Percentiles rank a stretch among this genome's conserved stretches.
These are phyloP conservation scores for Mollisia scopiformis DNA, from an alignment of 2,329 filamentous ascomycete species.

Conservation along the genomic window DNA sequence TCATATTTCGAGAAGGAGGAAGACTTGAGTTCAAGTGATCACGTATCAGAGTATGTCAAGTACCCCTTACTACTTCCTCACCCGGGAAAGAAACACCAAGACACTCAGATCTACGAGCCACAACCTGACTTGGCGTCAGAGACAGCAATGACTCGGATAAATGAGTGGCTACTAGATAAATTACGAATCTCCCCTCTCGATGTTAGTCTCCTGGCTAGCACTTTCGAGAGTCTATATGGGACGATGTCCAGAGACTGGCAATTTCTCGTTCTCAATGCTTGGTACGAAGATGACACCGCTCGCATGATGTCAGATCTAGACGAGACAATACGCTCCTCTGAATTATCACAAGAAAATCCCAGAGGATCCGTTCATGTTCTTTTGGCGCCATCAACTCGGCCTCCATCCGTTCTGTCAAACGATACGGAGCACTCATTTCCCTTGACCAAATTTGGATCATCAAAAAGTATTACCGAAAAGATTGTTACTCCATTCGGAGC, in stretches of 20 bases:
- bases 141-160: conserved; percentile 13
- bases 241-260: conserved; percentile 16
- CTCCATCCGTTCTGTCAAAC: neutral
- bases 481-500: too few species aligned
- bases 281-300: conserved; percentile 24
- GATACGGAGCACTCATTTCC: neutral
- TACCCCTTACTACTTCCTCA: conserved; percentile 21
- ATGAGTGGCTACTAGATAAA: conserved; percentile 27
- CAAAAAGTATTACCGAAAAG: too few species aligned
- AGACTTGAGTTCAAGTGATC: conserved; percentile 3
- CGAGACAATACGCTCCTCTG: neutral
- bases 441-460: neutral
- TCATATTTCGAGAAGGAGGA: conserved; percentile 3
- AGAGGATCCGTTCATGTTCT: neutral
- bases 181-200: conserved; percentile 26
- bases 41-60: conserved; percentile 26
- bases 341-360: neutral
- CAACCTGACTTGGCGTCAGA: conserved; percentile 4
- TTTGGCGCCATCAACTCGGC: neutral
- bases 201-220: conserved; percentile 24
- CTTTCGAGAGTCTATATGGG: conserved; percentile 5
- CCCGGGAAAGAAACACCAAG: neutral
- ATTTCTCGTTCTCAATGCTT: conserved; percentile 17
- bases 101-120: neutral
- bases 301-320: neutral